phyloP scores from a whole-genome alignment of 2,329 filamentous ascomycete genomes.

The Sporothrix pallida region DNA sequence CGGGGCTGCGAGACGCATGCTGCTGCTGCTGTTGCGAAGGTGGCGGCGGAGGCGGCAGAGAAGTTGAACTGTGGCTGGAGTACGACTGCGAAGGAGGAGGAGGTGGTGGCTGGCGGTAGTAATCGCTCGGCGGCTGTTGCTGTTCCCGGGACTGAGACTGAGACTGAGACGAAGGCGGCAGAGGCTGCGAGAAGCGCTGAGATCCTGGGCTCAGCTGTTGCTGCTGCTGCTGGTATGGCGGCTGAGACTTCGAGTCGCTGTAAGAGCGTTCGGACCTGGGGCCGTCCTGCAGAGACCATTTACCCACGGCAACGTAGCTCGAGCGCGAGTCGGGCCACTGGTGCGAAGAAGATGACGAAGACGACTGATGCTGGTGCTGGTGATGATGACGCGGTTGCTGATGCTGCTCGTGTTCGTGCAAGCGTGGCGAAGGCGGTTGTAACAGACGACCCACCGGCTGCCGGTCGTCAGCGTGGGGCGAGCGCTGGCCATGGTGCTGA shows the following conservation, averaged over 20 bases:
- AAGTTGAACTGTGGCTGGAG: not conserved
- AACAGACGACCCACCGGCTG: not conserved
- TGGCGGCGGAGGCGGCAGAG: not conserved
- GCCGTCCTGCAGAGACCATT: slow-evolving; percentile 31
- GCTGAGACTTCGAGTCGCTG: not conserved
- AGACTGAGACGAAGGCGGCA: slow-evolving; percentile 1
- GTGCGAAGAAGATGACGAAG: slow-evolving; percentile 1
- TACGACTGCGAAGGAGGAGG: not conserved
- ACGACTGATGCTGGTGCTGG: not conserved
- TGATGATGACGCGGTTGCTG: slow-evolving; percentile 16
- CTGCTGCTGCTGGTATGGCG: slow-evolving; percentile 5
- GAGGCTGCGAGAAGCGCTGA: slow-evolving; percentile 24
- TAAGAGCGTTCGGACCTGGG: not conserved
- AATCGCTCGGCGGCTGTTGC: not conserved
- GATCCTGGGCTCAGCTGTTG: not conserved
- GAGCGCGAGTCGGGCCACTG: slow-evolving; percentile 31
- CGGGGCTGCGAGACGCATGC: slow-evolving; percentile 14
- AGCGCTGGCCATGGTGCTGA: slow-evolving; percentile 20
- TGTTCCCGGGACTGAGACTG: not conserved
- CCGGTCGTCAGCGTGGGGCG: slow-evolving; percentile 21
- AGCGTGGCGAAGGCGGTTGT: slow-evolving; percentile 28
- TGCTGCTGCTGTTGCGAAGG: not conserved
- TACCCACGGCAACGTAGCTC: slow-evolving; percentile 30
- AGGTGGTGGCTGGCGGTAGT: slow-evolving; percentile 25
- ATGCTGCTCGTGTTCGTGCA: slow-evolving; percentile 23